These are phyloP conservation scores for Nowakowskiella sp. DNA, from an alignment of 192 early-diverging fungal genomes.

Conservation along the genomic window DNA sequence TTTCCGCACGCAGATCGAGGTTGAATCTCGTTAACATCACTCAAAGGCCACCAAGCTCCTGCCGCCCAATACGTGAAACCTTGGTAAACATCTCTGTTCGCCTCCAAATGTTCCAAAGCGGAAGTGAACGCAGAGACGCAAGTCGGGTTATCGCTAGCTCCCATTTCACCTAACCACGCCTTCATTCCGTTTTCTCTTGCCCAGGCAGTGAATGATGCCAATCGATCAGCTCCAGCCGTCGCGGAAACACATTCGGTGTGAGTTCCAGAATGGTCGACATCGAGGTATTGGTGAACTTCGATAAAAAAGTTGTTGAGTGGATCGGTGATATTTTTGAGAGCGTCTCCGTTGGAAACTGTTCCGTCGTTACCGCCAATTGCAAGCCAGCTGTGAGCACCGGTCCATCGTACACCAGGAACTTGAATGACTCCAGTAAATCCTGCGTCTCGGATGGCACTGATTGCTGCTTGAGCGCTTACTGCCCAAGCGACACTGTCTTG, in stretches of 20 bases:
- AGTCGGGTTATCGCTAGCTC: too few relatives aligned
- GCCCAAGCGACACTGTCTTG: constrained; percentile 5
- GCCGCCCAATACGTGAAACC: background rate
- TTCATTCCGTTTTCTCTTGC: background rate
- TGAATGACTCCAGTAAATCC: constrained; percentile 3
- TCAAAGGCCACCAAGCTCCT: background rate
- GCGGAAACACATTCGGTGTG: background rate
- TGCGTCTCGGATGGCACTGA: constrained; percentile 6
- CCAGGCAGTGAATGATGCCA: background rate
- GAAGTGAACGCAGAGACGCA: too few relatives aligned
- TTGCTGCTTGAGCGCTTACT: constrained; percentile 2
- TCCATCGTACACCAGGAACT: constrained; percentile 4
- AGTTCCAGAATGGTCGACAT: background rate
- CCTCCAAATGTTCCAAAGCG: too few relatives aligned
- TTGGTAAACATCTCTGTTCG: too few relatives aligned
- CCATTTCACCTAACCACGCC: background rate
- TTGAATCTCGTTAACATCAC: background rate
- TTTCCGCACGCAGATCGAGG: background rate
- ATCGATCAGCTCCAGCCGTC: background rate
- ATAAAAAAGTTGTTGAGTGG: background rate
- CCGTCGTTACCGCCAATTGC: too few relatives aligned
- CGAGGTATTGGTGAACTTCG: background rate
- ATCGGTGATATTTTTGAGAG: too few relatives aligned
- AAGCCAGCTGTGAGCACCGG: background rate
- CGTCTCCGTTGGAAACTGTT: too few relatives aligned